phyloP scores from a whole-genome alignment of 306 rosid genomes.

The Vicia faba region DNA sequence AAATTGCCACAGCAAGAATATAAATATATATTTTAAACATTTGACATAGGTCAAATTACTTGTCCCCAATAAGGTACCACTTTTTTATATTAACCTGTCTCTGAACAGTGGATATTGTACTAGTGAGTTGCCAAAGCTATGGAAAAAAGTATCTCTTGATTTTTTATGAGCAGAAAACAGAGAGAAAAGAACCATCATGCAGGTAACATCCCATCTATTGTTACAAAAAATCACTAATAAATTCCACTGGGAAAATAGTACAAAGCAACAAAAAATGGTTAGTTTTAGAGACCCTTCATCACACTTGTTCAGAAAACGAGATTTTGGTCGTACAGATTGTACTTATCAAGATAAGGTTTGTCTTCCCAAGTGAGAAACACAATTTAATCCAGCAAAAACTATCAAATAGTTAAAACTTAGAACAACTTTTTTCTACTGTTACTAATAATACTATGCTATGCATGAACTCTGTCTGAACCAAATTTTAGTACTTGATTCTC shows the following conservation, averaged over 20 bases:
- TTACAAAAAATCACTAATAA: conserved; percentile 15
- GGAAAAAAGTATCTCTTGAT: conserved; percentile 25
- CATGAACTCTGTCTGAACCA: conserved; percentile 38
- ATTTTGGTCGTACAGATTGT: conserved; percentile 31
- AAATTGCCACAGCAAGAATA: neutral
- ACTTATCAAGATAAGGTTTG: conserved; percentile 29
- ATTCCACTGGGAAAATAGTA: conserved; percentile 28
- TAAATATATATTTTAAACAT: neutral
- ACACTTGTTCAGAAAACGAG: conserved; percentile 23
- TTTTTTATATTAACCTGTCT: neutral
- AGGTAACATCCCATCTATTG: conserved; percentile 22
- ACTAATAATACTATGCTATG: neutral
- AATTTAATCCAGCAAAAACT: conserved; percentile 24
- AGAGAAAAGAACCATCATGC: conserved; percentile 24
- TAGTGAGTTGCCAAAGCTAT: conserved; percentile 29
- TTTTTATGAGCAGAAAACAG: conserved; percentile 32
- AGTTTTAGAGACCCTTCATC: conserved; percentile 19
- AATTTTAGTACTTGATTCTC: conserved; percentile 39
- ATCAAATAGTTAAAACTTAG: conserved; percentile 48
- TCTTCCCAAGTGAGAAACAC: conserved; percentile 32
- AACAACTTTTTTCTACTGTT: conserved; percentile 39
- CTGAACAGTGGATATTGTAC: conserved; percentile 24
- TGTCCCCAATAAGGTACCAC: conserved; percentile 1
- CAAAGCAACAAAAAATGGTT: conserved; percentile 29
- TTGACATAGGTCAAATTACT: conserved; percentile 23